Evolutionary conservation across 2,329 filamentous ascomycete species (phyloP), one percentile per base, ranked within the genome.

Genomic region (Venturia pyrina): DNA sequence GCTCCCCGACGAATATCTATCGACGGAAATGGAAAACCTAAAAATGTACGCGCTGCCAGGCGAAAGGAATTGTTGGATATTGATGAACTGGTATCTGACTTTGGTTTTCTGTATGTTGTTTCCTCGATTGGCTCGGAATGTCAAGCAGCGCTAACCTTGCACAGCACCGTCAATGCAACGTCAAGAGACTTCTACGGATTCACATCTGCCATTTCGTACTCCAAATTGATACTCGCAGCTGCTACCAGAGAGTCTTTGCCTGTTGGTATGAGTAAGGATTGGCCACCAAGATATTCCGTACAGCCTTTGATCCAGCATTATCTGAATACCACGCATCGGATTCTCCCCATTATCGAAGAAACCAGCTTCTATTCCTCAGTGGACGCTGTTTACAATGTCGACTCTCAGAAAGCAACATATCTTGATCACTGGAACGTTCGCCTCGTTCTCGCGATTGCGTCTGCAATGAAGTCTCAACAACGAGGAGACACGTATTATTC

Each of bases 121-220:
- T 63, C 7, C 28, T 24, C 11, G 11, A 8, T 32, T 28, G 48
- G 17, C 44, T 11, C 21, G 1, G 6, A 37, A 28, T 6, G 17
- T 19, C 8, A 37, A 15, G 24, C 43, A n/a, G 11, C 32, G 44
- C 63, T 65, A 43, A 57, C 40, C 28, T 32, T 15, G 19, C 19
- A n/a, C 37, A 95, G 91, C 66, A 91, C 93, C 5, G 91, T 99
- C 73, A 96, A 96, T 79, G 93, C 95, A 37, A 97, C 93, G 0
- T 93, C 93, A 1, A 85, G 92, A 73, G 95, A 98, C 75, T 97
- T 97, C 73, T 91, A 96, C 74, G 89, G 91, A 10, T 91, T 93
- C 66, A 87, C 89, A 40, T 89, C 87, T 67, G 91, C 91, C 72
- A 96, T 96, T 84, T 96, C 92, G 0, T 97, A 97, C 81, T 91